phyloP scores from a whole-genome alignment of 2,329 filamentous ascomycete species.

The Trichoderma sp. region DNA sequence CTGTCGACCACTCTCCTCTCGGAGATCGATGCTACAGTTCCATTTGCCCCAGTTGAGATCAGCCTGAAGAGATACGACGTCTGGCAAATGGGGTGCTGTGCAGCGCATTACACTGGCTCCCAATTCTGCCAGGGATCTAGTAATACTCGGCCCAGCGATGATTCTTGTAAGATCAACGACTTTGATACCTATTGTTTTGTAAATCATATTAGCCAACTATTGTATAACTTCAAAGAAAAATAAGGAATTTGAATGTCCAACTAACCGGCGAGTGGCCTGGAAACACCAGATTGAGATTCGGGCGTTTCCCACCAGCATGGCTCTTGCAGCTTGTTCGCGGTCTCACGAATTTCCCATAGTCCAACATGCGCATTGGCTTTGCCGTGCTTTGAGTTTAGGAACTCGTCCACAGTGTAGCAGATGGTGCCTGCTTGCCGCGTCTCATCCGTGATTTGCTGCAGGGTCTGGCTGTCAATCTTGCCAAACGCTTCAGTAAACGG shows the following conservation, averaged over 20 bases:
- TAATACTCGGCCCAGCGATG: background rate
- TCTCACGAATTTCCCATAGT: slow-evolving; percentile 9
- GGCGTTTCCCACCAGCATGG: slow-evolving; percentile 19
- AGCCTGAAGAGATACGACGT: slow-evolving; percentile 44
- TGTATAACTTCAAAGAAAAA: background rate
- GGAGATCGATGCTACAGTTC: slow-evolving; percentile 50
- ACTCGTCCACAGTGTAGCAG: slow-evolving; percentile 29
- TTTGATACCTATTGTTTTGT: slow-evolving; percentile 37
- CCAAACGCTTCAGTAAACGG: slow-evolving; percentile 21
- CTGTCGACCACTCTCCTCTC: slow-evolving; percentile 38
- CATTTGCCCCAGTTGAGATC: slow-evolving; percentile 55
- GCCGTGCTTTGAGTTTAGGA: slow-evolving; percentile 30
- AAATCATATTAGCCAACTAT: background rate
- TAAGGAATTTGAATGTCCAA: background rate
- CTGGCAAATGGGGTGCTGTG: slow-evolving; percentile 32
- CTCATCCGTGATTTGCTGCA: slow-evolving; percentile 25
- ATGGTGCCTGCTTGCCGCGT: slow-evolving; percentile 29
- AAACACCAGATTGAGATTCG: background rate
- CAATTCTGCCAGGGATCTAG: slow-evolving; percentile 1
- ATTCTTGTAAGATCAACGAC: slow-evolving; percentile 47
- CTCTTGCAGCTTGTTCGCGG: slow-evolving; percentile 12
- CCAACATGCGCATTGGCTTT: slow-evolving; percentile 22
- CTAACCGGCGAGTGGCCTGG: slow-evolving; percentile 36
- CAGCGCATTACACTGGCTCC: slow-evolving; percentile 72
- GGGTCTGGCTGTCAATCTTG: slow-evolving; percentile 17